Percentiles rank a stretch among this genome's conserved stretches.
Evolutionary conservation across 257 asterid genomes (phyloP).

Genomic region (Solanum medicagineum): DNA sequence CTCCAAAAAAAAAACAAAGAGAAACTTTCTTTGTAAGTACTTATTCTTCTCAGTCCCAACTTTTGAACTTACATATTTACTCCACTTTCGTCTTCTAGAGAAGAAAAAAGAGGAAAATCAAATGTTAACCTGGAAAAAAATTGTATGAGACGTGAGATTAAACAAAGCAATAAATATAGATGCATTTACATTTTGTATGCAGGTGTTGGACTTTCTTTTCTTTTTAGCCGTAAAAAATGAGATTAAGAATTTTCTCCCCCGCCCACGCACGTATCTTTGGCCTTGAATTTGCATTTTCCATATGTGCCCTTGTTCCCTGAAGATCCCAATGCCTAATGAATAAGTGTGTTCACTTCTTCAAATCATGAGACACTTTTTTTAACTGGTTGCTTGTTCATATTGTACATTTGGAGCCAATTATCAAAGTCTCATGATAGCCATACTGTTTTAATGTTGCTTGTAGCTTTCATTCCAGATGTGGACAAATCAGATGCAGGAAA

Average conservation of each 20-base stretch:
- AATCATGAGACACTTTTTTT: background rate
- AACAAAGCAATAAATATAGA: background rate
- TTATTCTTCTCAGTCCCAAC: background rate
- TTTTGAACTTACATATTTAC: background rate
- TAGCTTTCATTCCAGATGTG: conserved; percentile 47
- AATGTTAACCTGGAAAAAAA: background rate
- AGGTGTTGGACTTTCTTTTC: background rate
- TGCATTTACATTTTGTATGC: background rate
- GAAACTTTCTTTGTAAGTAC: background rate
- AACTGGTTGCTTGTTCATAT: background rate
- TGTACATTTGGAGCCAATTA: background rate
- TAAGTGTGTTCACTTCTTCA: background rate
- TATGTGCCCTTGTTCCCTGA: too few species aligned
- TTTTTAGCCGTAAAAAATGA: background rate
- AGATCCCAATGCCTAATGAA: background rate
- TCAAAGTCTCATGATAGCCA: background rate
- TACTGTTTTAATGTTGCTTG: background rate
- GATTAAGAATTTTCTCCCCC: background rate
- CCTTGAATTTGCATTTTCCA: background rate
- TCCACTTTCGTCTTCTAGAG: background rate
- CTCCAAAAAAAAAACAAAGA: too few species aligned
- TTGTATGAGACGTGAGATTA: background rate
- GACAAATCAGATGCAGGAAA: conserved; percentile 43
- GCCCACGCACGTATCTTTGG: background rate
- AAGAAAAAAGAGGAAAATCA: background rate